Conservation (phyloP, 192 early-diverging fungal species). For the Pecoramyces ruminantium region DNA sequence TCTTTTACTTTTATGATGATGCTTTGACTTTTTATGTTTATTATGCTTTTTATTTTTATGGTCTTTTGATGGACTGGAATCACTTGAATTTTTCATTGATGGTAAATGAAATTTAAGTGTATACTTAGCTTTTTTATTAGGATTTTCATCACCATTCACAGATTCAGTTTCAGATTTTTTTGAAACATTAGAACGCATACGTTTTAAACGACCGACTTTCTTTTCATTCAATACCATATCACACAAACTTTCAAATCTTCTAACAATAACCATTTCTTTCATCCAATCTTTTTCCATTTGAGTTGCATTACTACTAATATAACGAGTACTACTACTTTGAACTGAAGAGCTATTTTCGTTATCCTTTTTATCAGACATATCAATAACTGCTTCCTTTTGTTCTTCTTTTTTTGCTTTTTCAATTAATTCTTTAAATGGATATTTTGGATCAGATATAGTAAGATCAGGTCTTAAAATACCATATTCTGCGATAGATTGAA, state of each 20-base stretch:
- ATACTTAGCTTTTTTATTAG: not conserved
- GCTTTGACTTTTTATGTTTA: not conserved
- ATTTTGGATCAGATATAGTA: not conserved
- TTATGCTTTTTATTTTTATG: not conserved
- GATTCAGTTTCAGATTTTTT: not conserved
- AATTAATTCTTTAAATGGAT: not conserved
- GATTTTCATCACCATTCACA: not conserved
- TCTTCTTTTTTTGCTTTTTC: not conserved
- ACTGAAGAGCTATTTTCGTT: not conserved
- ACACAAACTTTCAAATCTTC: not conserved
- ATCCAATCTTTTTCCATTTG: not conserved
- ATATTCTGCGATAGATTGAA: not conserved
- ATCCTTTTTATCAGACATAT: not conserved
- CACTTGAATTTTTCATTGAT: not conserved
- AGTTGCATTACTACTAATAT: not conserved
- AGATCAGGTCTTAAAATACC: not conserved
- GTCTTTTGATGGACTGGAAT: not conserved
- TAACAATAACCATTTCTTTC: not conserved
- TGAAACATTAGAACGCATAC: not conserved
- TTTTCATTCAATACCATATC: not conserved
- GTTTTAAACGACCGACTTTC: not conserved
- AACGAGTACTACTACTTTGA: not conserved
- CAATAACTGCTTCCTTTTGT: not conserved
- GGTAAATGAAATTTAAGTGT: not conserved
- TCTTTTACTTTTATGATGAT: not conserved